Percentiles rank a stretch among this genome's conserved stretches.
Evolutionary conservation across 1,284 basidiomycete genomes (phyloP).

Genomic region (Ganoderma lucidum): DNA sequence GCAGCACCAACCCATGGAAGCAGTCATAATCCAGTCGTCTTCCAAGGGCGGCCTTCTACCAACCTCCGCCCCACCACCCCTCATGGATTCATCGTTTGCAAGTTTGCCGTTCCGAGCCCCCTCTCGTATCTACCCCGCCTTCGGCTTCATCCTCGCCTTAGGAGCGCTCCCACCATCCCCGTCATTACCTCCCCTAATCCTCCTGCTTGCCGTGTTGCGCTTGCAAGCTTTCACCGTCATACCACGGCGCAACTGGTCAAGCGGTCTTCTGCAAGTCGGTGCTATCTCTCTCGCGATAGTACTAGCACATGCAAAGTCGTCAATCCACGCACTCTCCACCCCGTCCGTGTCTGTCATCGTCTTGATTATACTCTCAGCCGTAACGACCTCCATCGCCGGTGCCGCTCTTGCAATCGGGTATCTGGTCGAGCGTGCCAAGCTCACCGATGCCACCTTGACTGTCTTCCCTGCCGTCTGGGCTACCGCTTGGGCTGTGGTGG

Average conservation of each 20-base stretch:
- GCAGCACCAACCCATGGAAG: background rate
- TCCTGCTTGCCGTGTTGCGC: constrained; percentile 56
- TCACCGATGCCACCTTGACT: constrained; percentile 49
- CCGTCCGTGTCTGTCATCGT: constrained; percentile 54
- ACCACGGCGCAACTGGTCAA: constrained; percentile 43
- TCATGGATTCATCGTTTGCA: constrained; percentile 11
- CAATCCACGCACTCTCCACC: constrained; percentile 64
- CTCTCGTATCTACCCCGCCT: constrained; percentile 45
- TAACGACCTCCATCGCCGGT: constrained; percentile 56
- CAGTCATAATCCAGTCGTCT: background rate
- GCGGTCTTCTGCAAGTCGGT: constrained; percentile 48
- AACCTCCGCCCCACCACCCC: background rate
- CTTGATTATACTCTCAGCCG: constrained; percentile 48
- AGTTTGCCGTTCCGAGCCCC: constrained; percentile 25
- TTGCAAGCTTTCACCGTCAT: constrained; percentile 58
- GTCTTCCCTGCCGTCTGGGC: constrained; percentile 78
- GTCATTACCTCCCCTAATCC: constrained; percentile 55
- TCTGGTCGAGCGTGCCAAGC: constrained; percentile 37
- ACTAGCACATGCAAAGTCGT: constrained; percentile 56
- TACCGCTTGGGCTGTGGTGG: constrained; percentile 59
- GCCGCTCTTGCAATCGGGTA: constrained; percentile 49
- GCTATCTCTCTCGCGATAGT: constrained; percentile 54
- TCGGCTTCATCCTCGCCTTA: constrained; percentile 47
- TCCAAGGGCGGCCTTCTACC: background rate
- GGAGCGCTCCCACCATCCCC: constrained; percentile 60